Evolutionary conservation across 257 asterid species (phyloP).

Genomic region (Nicotiana obtusifolia): DNA sequence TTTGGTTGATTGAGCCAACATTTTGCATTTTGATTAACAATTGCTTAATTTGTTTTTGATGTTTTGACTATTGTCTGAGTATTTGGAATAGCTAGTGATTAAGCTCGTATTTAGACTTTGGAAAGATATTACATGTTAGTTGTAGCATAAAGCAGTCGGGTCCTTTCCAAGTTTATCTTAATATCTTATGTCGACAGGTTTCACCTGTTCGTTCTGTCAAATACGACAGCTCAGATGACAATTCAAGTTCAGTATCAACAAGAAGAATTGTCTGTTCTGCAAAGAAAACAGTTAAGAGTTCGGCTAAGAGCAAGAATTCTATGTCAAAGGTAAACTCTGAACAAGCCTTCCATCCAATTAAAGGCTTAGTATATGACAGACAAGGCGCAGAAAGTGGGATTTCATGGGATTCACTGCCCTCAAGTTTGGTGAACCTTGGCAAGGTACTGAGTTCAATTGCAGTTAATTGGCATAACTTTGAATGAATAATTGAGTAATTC

Average conservation of each 20-base stretch:
- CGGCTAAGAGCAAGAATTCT: slow-evolving; percentile 27
- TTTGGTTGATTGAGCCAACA: not conserved
- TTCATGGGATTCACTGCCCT: slow-evolving; percentile 51
- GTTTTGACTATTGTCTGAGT: no score
- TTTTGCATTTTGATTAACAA: not conserved
- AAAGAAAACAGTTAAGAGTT: slow-evolving; percentile 23
- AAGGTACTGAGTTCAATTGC: slow-evolving; percentile 38
- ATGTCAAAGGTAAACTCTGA: slow-evolving; percentile 19
- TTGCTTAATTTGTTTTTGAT: not conserved
- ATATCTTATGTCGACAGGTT: slow-evolving; percentile 32
- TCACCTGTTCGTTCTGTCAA: slow-evolving; percentile 48
- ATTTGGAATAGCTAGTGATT: no score
- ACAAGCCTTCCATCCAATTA: slow-evolving; percentile 23
- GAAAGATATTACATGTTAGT: not conserved
- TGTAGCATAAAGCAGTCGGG: not conserved
- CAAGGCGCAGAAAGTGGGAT: slow-evolving; percentile 51
- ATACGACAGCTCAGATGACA: slow-evolving; percentile 59
- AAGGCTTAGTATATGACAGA: slow-evolving; percentile 32
- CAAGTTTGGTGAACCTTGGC: slow-evolving; percentile 48
- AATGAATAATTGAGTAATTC: not conserved
- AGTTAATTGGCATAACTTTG: not conserved
- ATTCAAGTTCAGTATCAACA: slow-evolving; percentile 25
- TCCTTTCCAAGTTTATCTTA: not conserved
- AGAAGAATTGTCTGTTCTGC: slow-evolving; percentile 21
- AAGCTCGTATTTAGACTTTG: no score